phyloP scores from a whole-genome alignment of 1,139 yeast species.

The Geotrichum cucujoidarum region DNA sequence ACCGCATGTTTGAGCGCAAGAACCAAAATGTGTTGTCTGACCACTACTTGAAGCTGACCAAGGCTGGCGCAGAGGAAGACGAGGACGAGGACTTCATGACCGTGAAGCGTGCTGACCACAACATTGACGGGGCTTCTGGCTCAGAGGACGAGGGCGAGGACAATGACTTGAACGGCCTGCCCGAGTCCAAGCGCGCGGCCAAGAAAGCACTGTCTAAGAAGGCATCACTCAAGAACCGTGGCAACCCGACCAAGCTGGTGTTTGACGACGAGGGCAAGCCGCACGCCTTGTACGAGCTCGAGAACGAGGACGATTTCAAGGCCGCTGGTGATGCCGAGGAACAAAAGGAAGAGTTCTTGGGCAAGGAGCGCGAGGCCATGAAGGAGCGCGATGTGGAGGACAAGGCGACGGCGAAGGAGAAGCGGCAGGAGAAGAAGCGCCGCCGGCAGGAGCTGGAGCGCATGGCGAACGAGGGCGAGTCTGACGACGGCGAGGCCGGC shows the following conservation, averaged over 20 bases:
- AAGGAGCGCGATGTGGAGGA: slow-evolving; percentile 66
- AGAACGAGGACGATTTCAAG: slow-evolving; percentile 81
- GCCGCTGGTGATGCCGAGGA: slow-evolving; percentile 66
- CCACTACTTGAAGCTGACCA: slow-evolving; percentile 64
- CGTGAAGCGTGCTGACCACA: slow-evolving; percentile 73
- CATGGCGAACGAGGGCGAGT: slow-evolving; percentile 42
- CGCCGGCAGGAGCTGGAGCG: slow-evolving; percentile 77
- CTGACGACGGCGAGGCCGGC: slow-evolving; percentile 44
- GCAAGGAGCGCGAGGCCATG: slow-evolving; percentile 65
- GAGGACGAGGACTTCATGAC: slow-evolving; percentile 69
- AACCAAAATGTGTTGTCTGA: slow-evolving; percentile 91
- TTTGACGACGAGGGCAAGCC: slow-evolving; percentile 94
- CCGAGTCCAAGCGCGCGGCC: slow-evolving; percentile 80
- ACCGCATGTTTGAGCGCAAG: slow-evolving; percentile 91
- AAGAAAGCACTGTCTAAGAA: slow-evolving; percentile 87
- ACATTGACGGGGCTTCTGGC: slow-evolving; percentile 57
- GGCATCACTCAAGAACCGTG: slow-evolving; percentile 55
- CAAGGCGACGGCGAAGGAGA: slow-evolving; percentile 73
- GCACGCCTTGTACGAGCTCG: slow-evolving; percentile 85
- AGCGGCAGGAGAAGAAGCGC: slow-evolving; percentile 84
- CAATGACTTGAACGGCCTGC: slow-evolving; percentile 49
- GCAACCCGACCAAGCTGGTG: slow-evolving; percentile 65
- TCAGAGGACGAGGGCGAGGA: slow-evolving; percentile 74
- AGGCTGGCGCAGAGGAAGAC: slow-evolving; percentile 27
- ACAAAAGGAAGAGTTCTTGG: slow-evolving; percentile 65